Evolutionary conservation across 1,284 basidiomycete genomes (phyloP).

Genomic region (Microbotryomycetes sp.): DNA sequence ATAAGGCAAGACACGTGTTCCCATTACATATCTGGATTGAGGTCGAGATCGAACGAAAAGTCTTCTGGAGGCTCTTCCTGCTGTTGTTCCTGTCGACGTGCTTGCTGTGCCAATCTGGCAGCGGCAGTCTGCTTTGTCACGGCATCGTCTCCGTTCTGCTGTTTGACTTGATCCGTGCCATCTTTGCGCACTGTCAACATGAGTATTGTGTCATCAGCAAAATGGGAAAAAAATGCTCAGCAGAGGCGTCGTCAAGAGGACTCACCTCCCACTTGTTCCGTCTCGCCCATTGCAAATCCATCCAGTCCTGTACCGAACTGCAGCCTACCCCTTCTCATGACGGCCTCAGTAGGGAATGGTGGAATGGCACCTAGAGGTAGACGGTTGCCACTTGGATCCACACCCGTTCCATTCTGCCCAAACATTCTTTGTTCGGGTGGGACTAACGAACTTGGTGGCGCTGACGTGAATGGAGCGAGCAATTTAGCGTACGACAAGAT

Average conservation of each 20-base stretch:
- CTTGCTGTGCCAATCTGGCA: slow-evolving; percentile 18
- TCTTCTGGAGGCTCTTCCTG: slow-evolving; percentile 19
- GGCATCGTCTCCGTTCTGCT: slow-evolving; percentile 6
- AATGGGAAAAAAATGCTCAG: slow-evolving; percentile 2
- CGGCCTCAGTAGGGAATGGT: slow-evolving; percentile 39
- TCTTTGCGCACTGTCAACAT: not conserved
- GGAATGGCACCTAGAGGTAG: slow-evolving; percentile 34
- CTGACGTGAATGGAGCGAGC: slow-evolving; percentile 38
- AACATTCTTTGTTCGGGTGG: slow-evolving; percentile 15
- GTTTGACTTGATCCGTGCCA: not conserved
- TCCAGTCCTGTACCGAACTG: slow-evolving; percentile 30
- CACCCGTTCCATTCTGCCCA: slow-evolving; percentile 6
- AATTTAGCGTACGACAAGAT: slow-evolving; percentile 35
- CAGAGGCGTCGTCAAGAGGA: not conserved
- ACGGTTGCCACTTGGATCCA: slow-evolving; percentile 29
- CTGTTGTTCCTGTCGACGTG: slow-evolving; percentile 6
- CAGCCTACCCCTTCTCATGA: slow-evolving; percentile 36
- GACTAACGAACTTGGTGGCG: slow-evolving; percentile 31
- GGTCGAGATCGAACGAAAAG: slow-evolving; percentile 37
- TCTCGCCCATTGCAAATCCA: slow-evolving; percentile 30
- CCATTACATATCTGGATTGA: slow-evolving; percentile 34
- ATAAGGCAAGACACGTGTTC: not conserved
- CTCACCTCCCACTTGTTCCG: slow-evolving; percentile 33
- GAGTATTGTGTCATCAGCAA: not conserved
- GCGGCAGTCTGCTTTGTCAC: slow-evolving; percentile 7